Evolutionary conservation across 192 early-diverging fungal genomes (phyloP).

Genomic region (Entophlyctis helioformis): DNA sequence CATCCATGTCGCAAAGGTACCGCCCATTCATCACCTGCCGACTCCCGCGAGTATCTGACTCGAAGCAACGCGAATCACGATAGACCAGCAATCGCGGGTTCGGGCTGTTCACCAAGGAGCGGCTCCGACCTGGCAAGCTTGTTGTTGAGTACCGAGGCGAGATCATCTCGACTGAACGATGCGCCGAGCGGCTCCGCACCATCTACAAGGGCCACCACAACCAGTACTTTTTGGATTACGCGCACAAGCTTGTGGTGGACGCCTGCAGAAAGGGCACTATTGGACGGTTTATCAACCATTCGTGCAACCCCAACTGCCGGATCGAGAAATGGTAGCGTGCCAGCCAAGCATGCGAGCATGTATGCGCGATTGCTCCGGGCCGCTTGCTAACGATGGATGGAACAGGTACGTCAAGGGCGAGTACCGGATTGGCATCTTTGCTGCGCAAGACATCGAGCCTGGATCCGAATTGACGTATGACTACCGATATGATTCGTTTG

Average conservation of each 20-base stretch:
- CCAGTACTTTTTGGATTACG: slow-evolving; percentile 74
- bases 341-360: too few relatives aligned
- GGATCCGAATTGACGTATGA: slow-evolving; percentile 69
- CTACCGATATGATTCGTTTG: slow-evolving; percentile 68
- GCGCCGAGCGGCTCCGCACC: slow-evolving; percentile 59
- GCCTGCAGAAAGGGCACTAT: slow-evolving; percentile 63
- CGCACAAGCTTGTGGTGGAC: slow-evolving; percentile 65
- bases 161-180: slow-evolving; percentile 54
- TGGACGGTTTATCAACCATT: slow-evolving; percentile 77
- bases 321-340: slow-evolving; percentile 72
- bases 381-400: not conserved
- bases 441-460: slow-evolving; percentile 50
- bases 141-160: slow-evolving; percentile 79
- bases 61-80: not conserved
- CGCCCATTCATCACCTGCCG: not conserved
- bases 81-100: slow-evolving; percentile 58
- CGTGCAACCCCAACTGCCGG: slow-evolving; percentile 75
- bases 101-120: slow-evolving; percentile 44
- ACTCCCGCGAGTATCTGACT: not conserved
- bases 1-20: slow-evolving; percentile 55
- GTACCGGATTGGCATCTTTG: slow-evolving; percentile 61
- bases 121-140: slow-evolving; percentile 43
- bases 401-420: slow-evolving; percentile 56
- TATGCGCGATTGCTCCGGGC: not conserved
- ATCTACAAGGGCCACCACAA: slow-evolving; percentile 51